These are phyloP conservation scores for Ophiostoma ips DNA, from an alignment of 2,329 filamentous ascomycete species.

Conservation along the genomic window DNA sequence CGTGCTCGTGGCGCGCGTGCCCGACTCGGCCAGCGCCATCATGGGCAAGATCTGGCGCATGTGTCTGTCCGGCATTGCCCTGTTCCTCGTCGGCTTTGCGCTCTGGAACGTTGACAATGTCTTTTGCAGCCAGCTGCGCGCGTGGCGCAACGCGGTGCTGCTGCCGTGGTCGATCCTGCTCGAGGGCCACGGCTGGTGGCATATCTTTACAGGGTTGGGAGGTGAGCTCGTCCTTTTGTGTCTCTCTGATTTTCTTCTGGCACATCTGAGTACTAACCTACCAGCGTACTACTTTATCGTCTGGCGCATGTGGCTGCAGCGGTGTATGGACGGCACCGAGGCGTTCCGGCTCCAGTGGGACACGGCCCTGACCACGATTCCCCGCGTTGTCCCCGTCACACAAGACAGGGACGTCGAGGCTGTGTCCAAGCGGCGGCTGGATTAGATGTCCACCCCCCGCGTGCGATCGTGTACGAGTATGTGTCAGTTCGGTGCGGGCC, in stretches of 20 bases:
- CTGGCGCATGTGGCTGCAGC: slow-evolving; percentile 72
- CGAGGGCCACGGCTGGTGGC: slow-evolving; percentile 46
- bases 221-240: too few relatives aligned
- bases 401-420: slow-evolving; percentile 2
- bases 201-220: slow-evolving; percentile 68
- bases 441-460: neutral
- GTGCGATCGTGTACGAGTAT: too few relatives aligned
- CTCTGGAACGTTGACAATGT: slow-evolving; percentile 71
- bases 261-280: neutral
- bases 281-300: slow-evolving; percentile 67
- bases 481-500: too few relatives aligned
- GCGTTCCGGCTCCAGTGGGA: slow-evolving; percentile 62
- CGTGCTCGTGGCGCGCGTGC: slow-evolving; percentile 30
- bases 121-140: slow-evolving; percentile 53
- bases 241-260: neutral
- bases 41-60: slow-evolving; percentile 61
- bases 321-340: slow-evolving; percentile 57
- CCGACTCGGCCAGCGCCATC: slow-evolving; percentile 31
- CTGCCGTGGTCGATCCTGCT: slow-evolving; percentile 70
- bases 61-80: slow-evolving; percentile 48
- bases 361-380: slow-evolving; percentile 38
- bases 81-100: slow-evolving; percentile 62
- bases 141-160: slow-evolving; percentile 52
- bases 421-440: slow-evolving; percentile 16
- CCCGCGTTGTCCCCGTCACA: slow-evolving; percentile 28